Conservation (phyloP, 306 rosid species). For the Prunus campanulata region DNA sequence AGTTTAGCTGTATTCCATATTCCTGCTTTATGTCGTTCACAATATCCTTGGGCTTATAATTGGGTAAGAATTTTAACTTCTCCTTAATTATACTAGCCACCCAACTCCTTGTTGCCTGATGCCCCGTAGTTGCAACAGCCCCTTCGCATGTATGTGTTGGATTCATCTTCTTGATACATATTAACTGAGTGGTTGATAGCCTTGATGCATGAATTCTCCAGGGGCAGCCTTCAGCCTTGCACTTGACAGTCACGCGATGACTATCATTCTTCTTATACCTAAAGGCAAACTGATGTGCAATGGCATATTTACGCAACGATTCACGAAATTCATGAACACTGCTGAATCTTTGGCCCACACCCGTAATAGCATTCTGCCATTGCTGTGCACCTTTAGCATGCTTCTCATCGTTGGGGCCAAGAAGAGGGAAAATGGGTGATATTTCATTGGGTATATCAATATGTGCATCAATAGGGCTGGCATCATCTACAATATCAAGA, state of each 20-base stretch:
- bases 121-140: slow-evolving; percentile 82
- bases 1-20: slow-evolving; percentile 91
- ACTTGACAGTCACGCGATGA: slow-evolving; percentile 97
- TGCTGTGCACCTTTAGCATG: slow-evolving; percentile 77
- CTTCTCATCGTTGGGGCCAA: slow-evolving; percentile 50
- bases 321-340: slow-evolving; percentile 93
- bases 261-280: slow-evolving; percentile 95
- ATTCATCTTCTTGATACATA: slow-evolving; percentile 96
- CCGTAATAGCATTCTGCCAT: slow-evolving; percentile 94
- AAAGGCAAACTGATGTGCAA: slow-evolving; percentile 94
- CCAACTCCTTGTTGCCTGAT: slow-evolving; percentile 99
- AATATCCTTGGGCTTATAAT: slow-evolving; percentile 97
- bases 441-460: slow-evolving; percentile 44
- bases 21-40: slow-evolving; percentile 92
- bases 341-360: slow-evolving; percentile 90
- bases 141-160: slow-evolving; percentile 83
- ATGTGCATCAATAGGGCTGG: slow-evolving; percentile 47
- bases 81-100: slow-evolving; percentile 96
- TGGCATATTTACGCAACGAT: slow-evolving; percentile 90
- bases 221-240: slow-evolving; percentile 97
- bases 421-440: slow-evolving; percentile 44
- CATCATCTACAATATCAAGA: slow-evolving; percentile 46
- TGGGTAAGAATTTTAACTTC: slow-evolving; percentile 74
- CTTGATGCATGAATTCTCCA: slow-evolving; percentile 99
- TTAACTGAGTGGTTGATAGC: slow-evolving; percentile 87